Conservation (phyloP, 2,329 filamentous ascomycete genomes). For the Microsporum canis region DNA sequence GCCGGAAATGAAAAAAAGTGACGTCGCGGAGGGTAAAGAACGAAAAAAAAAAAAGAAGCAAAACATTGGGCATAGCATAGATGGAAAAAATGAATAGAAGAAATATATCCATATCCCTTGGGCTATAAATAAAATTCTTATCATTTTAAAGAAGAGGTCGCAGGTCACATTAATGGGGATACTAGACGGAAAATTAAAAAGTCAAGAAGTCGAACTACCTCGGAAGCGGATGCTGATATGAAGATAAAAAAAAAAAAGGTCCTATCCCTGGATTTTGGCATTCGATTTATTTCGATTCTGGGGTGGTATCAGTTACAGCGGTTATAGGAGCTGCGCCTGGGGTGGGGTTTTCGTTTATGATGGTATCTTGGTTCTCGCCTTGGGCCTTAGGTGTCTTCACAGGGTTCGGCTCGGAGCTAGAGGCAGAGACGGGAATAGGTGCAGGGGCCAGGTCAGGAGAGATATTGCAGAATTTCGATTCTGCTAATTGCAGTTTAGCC, state of each 20-base stretch:
- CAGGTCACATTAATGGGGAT: neutral
- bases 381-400: neutral
- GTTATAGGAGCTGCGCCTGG: neutral
- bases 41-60: neutral
- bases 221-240: neutral
- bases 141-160: neutral
- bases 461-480: slow-evolving; percentile 39
- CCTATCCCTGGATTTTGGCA: neutral
- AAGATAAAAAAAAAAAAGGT: neutral
- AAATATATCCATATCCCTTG: neutral
- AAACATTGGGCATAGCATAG: neutral
- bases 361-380: neutral
- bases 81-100: neutral
- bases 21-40: neutral
- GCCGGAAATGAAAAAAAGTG: neutral
- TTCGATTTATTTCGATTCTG: neutral
- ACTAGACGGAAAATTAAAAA: neutral
- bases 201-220: neutral
- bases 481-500: slow-evolving; percentile 51
- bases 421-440: neutral
- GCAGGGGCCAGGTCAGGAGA: neutral
- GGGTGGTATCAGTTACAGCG: neutral
- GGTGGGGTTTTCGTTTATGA: neutral
- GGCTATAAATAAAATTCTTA: neutral
- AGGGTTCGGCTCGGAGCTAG: neutral